Base-by-base conservation (phyloP, 805 yeast genomes). In the Nakazawaea ambrosiae region DNA sequence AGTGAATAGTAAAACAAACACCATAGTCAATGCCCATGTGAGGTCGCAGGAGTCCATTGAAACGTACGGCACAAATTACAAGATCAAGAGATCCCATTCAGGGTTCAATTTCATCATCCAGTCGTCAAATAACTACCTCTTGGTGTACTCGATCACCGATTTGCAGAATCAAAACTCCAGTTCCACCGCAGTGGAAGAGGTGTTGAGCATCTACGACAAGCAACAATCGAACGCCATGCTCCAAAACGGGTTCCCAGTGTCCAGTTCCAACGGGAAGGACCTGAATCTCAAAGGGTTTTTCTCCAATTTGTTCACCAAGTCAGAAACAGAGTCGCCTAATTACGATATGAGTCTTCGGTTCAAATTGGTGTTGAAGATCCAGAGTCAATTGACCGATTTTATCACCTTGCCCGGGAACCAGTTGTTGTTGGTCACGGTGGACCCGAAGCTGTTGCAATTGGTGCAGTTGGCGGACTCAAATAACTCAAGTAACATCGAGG, bases 11-110 rank as follows among this genome's bases (percentile, higher is more conserved):
- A 40, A 55, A 42, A 70, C 74, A 3, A 55, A 66, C 33, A 55
- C 70, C 11, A 75, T 78, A 1, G 54, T 75, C 4, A 66, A 71
- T 8, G 63, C 64, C 2, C 75, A 73, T 45, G 54, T 60, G 5
- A 53, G 83, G 38, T 55, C 70, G 0, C 47, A 49, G 17, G 58
- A 60, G 16, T 70, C 78, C 3, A 41, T 76, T 12, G 55, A 60
- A 19, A 55, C 55, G 16, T 69, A 67, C 54, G 84, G 84, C 1
- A 40, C 46, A 7, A 76, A 77, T 50, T 32, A 47, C 19, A 48
- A 55, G 18, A 49, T 74, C 7, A 49, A 50, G 28, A 52, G 67
- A 25, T 58, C 70, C 1, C 66, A 69, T 23, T 63, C 68, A 37
- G 60, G 70, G 11, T 55, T 59, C 30, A 53, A 54, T 26, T 49